These are phyloP conservation scores for Scolecobasidium constrictum DNA, from an alignment of 2,329 filamentous ascomycete species.

Conservation along the genomic window DNA sequence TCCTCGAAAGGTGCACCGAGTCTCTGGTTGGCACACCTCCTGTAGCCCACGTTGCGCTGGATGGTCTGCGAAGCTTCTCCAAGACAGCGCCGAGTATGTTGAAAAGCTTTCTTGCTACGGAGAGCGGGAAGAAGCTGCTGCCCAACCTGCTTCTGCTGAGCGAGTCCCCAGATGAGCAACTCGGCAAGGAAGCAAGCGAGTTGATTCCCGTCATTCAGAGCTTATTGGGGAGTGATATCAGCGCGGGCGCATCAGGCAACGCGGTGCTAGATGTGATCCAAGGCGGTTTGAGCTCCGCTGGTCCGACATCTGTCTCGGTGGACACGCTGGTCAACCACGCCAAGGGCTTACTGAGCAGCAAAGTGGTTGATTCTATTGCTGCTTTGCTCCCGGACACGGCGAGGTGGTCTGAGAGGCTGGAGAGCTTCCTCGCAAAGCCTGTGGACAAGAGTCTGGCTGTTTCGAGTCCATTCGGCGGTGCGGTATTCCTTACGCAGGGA, in stretches of 20 bases:
- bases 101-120: constrained; percentile 30
- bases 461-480: constrained; percentile 61
- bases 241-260: constrained; percentile 27
- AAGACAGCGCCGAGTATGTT: constrained; percentile 1
- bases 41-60: constrained; percentile 1
- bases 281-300: constrained; percentile 37
- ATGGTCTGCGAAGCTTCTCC: background rate
- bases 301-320: constrained; percentile 34
- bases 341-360: constrained; percentile 32
- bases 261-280: constrained; percentile 43
- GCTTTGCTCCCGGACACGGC: constrained; percentile 52
- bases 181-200: constrained; percentile 32
- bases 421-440: constrained; percentile 39
- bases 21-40: background rate
- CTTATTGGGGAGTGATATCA: constrained; percentile 22
- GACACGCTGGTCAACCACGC: constrained; percentile 45
- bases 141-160: constrained; percentile 42
- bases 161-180: constrained; percentile 41
- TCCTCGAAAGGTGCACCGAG: constrained; percentile 2
- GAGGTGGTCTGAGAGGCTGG: constrained; percentile 56
- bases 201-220: constrained; percentile 27
- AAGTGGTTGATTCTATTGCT: constrained; percentile 11
- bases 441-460: constrained; percentile 59
- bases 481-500: constrained; percentile 52
- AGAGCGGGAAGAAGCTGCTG: constrained; percentile 38